A percentile compares a stretch with the other conserved stretches of the same genome.
These are phyloP conservation scores for Termitomyces sp. DNA, from an alignment of 768 basidiomycete genomes.

Conservation along the genomic window DNA sequence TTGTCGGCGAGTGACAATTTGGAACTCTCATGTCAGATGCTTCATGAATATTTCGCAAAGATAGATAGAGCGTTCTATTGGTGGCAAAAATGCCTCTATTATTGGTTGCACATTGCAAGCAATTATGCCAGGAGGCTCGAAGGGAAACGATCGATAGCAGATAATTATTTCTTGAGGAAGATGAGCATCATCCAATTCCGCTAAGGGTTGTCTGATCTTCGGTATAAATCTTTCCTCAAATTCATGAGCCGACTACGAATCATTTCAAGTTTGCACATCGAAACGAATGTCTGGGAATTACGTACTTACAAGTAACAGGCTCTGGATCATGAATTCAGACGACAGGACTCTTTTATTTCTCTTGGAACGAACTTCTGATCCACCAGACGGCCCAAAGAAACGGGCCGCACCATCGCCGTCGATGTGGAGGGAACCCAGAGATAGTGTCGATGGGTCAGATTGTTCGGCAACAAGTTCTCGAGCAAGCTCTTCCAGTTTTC, in stretches of 20 bases:
- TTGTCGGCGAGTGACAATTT: too few species aligned
- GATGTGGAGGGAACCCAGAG: slow-evolving; percentile 29
- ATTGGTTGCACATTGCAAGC: slow-evolving; percentile 26
- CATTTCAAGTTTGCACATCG: neutral
- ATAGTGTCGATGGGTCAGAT: slow-evolving; percentile 12
- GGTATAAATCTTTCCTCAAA: slow-evolving; percentile 12
- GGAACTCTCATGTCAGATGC: too few species aligned
- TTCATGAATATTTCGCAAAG: too few species aligned
- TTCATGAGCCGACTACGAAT: slow-evolving; percentile 20
- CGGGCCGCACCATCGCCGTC: slow-evolving; percentile 32
- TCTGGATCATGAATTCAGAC: slow-evolving; percentile 22
- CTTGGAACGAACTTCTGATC: slow-evolving; percentile 36
- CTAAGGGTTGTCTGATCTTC: slow-evolving; percentile 14
- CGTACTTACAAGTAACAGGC: slow-evolving; percentile 33
- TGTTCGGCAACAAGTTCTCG: slow-evolving; percentile 23
- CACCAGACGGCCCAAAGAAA: slow-evolving; percentile 44
- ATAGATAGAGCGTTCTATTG: too few species aligned
- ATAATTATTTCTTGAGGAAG: slow-evolving; percentile 37
- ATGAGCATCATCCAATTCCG: slow-evolving; percentile 38
- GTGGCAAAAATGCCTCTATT: slow-evolving; percentile 20
- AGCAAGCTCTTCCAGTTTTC: slow-evolving; percentile 24
- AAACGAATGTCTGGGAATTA: neutral
- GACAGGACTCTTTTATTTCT: neutral
- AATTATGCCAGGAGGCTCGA: slow-evolving; percentile 32
- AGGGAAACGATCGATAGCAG: slow-evolving; percentile 40